Base-by-base conservation (phyloP, 2,329 filamentous ascomycete genomes). In the Corinectria fuckeliana region DNA sequence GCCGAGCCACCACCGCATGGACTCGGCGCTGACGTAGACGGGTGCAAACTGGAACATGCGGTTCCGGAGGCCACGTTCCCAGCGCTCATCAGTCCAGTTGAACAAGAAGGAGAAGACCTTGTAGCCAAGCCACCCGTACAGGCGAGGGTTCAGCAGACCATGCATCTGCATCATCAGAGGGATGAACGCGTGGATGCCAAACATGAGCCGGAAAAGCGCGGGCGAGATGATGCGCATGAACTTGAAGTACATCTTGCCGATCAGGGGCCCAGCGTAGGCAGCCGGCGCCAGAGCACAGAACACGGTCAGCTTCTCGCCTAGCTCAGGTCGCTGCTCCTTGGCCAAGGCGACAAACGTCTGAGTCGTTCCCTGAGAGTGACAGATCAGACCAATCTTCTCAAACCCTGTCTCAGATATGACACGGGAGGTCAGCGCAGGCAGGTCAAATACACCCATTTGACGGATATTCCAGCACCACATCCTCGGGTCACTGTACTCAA, bases 381-480 rank as follows among this genome's bases (percentile, higher is more conserved):
- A 91, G 21, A 97, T 85, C 2, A 97, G 83, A 0, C 90, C 93
- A 4, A 97, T 81, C 73, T 94, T 95, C 14, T 86, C 80, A 69
- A 96, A 97, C 0, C 90, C 89, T 0, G 93, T 97, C 76, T 96
- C 90, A 36, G 82, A 83, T 2, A 97, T 82, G 1, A 97, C 91
- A 5, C 91, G 87, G 0, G 90, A 91, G 1, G 91, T 85, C 30
- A 97, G 82, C 0, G 93, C 93, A 0, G 93, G 85, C 3, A 98
- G 82, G 72, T 98, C 94, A 72, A 96, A 87, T 1, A 93, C 89
- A 3, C 93, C 94, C 91, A 97, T 96, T 71, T 97, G 92, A 0
- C 91, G 87, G 55, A 97, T 96, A 66, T 96, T 96, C 94, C 94
- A 98, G 38, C 89, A 88, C 94, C 94, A 97, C 91, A 97, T 96